Evolutionary conservation across 2,329 filamentous ascomycete genomes (phyloP).

Genomic region (Colletotrichum sp.): DNA sequence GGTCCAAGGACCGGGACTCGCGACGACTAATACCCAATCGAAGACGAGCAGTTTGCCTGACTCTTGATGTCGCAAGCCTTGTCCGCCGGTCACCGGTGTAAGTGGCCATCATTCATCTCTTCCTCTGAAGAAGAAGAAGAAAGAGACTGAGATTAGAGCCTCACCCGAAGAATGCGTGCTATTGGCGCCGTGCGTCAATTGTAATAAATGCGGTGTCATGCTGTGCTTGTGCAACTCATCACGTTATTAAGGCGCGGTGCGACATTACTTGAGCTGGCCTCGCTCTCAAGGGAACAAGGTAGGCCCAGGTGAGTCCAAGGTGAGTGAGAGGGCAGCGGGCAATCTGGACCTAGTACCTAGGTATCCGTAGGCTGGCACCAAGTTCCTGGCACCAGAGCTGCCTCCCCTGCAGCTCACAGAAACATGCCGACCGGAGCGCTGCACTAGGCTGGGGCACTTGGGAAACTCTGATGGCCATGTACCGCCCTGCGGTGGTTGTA

Average conservation of each 20-base stretch:
- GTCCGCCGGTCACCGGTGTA: background rate
- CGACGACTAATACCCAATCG: background rate
- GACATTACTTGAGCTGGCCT: background rate
- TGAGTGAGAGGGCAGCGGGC: background rate
- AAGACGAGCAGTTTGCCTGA: background rate
- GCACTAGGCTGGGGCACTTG: background rate
- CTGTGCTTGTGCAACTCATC: background rate
- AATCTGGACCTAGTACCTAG: background rate
- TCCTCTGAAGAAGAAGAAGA: background rate
- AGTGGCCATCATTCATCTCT: background rate
- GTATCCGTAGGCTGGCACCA: background rate
- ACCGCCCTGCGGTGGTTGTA: background rate
- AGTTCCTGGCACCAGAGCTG: constrained; percentile 1
- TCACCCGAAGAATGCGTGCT: background rate
- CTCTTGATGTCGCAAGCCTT: background rate
- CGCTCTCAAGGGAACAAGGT: background rate
- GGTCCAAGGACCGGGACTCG: background rate
- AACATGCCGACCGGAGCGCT: background rate
- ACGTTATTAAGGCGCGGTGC: background rate
- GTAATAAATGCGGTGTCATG: background rate
- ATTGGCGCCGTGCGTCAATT: background rate
- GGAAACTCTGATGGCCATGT: background rate
- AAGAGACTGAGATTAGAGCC: background rate
- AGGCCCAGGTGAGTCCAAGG: background rate
- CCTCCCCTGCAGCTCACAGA: background rate